Evolutionary conservation across 768 basidiomycete species (phyloP).

Genomic region (Phlebiopsis gigantea): DNA sequence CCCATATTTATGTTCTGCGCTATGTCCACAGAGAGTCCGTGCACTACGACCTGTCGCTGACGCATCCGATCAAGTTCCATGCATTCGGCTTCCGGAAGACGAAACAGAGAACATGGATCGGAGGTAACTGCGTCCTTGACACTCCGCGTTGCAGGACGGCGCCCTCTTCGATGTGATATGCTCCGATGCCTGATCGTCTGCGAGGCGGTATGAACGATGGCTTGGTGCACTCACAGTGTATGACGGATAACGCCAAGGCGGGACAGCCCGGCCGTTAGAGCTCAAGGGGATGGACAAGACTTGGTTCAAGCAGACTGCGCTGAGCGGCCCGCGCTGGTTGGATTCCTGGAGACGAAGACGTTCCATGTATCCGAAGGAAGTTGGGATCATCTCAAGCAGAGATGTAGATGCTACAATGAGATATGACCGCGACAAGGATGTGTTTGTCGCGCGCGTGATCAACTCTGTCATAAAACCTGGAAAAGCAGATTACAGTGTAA

Average conservation of each 20-base stretch:
- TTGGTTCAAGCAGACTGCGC: too few species aligned
- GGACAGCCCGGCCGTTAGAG: too few species aligned
- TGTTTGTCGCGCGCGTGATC: not conserved
- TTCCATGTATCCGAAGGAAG: not conserved
- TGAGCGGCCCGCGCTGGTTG: too few species aligned
- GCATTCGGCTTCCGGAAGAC: not conserved
- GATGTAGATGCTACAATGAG: too few species aligned
- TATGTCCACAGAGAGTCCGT: not conserved
- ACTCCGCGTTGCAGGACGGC: not conserved
- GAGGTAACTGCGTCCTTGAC: not conserved
- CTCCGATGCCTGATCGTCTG: too few species aligned
- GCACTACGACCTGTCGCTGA: too few species aligned
- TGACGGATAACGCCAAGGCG: too few species aligned
- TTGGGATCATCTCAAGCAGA: not conserved
- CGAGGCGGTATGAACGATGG: too few species aligned
- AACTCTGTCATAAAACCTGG: not conserved
- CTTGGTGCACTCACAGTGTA: too few species aligned
- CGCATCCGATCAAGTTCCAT: too few species aligned
- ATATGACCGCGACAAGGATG: not conserved
- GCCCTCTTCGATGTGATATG: not conserved
- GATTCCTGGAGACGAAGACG: not conserved
- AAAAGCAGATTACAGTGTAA: not conserved
- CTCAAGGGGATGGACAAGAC: too few species aligned
- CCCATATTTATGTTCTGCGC: not conserved
- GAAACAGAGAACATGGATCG: not conserved